Evolutionary conservation across 306 rosid species (phyloP).

Genomic region (Vigna angularis): DNA sequence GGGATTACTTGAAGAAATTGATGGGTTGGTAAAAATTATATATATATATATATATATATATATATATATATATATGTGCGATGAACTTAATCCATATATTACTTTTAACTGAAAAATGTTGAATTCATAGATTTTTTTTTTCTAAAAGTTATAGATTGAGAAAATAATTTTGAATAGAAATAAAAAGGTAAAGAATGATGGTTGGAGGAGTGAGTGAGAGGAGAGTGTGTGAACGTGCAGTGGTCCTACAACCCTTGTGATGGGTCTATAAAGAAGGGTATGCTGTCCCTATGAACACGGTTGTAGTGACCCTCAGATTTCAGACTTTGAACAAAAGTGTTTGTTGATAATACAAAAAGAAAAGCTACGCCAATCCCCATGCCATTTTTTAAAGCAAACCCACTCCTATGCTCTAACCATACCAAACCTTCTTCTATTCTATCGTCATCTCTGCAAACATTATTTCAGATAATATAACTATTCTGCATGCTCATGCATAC

Average conservation of each 20-base stretch:
- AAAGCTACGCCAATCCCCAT: constrained; percentile 21
- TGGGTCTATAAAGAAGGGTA: constrained; percentile 34
- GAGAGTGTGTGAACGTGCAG: constrained; percentile 1
- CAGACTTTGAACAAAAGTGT: constrained; percentile 31
- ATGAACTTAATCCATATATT: too few species aligned
- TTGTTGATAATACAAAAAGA: constrained; percentile 31
- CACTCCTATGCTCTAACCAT: neutral
- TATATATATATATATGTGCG: too few species aligned
- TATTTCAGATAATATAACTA: neutral
- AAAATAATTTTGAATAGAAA: too few species aligned
- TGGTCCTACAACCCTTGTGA: constrained; percentile 31
- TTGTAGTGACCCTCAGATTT: constrained; percentile 23
- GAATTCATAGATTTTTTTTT: too few species aligned
- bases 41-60: too few species aligned
- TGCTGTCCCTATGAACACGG: constrained; percentile 32
- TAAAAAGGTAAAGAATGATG: too few species aligned
- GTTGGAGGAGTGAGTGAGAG: neutral
- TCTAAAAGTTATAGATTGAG: too few species aligned
- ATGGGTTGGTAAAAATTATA: too few species aligned
- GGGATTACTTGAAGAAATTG: too few species aligned
- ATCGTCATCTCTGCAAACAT: neutral
- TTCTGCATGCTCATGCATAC: neutral
- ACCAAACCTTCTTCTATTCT: neutral
- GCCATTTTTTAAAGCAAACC: neutral
- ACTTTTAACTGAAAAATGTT: too few species aligned